Evolutionary conservation across 2,329 filamentous ascomycete genomes (phyloP).

Genomic region (Gaeumannomyces sp.): DNA sequence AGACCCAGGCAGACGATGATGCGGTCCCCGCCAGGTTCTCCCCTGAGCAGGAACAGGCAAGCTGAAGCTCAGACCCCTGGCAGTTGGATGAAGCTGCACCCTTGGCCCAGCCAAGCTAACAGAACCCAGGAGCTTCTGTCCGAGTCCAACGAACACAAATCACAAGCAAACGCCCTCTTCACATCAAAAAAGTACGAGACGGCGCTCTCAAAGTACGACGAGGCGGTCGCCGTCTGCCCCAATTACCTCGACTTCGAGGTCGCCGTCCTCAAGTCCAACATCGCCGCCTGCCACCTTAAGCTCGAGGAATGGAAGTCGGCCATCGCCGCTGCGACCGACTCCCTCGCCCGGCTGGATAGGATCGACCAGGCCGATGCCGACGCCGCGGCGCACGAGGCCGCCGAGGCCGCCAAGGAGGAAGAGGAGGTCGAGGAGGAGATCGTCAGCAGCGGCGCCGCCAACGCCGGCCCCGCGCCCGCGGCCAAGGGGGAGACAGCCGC

Average conservation of each 20-base stretch:
- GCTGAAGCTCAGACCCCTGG: slow-evolving; percentile 16
- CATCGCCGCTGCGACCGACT: slow-evolving; percentile 63
- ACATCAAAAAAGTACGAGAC: slow-evolving; percentile 62
- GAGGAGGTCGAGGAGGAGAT: slow-evolving; percentile 50
- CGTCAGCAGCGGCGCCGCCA: slow-evolving; percentile 50
- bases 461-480: slow-evolving; percentile 34
- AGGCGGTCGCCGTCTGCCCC: slow-evolving; percentile 71
- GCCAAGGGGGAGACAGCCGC: slow-evolving; percentile 21
- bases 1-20: slow-evolving; percentile 19
- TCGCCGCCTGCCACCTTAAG: slow-evolving; percentile 83
- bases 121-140: slow-evolving; percentile 54
- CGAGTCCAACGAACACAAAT: slow-evolving; percentile 68
- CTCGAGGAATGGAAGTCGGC: slow-evolving; percentile 80
- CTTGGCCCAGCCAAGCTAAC: neutral
- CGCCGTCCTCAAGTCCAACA: slow-evolving; percentile 81
- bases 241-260: slow-evolving; percentile 83
- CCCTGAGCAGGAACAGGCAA: slow-evolving; percentile 51
- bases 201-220: slow-evolving; percentile 77
- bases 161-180: slow-evolving; percentile 76
- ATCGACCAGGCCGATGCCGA: slow-evolving; percentile 35
- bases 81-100: neutral
- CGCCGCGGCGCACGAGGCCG: slow-evolving; percentile 30
- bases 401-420: slow-evolving; percentile 34
- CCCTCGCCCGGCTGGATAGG: slow-evolving; percentile 66
- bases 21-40: slow-evolving; percentile 35